These are phyloP conservation scores for Rubia peregrina DNA, from an alignment of 305 asterid genomes.

Conservation along the genomic window DNA sequence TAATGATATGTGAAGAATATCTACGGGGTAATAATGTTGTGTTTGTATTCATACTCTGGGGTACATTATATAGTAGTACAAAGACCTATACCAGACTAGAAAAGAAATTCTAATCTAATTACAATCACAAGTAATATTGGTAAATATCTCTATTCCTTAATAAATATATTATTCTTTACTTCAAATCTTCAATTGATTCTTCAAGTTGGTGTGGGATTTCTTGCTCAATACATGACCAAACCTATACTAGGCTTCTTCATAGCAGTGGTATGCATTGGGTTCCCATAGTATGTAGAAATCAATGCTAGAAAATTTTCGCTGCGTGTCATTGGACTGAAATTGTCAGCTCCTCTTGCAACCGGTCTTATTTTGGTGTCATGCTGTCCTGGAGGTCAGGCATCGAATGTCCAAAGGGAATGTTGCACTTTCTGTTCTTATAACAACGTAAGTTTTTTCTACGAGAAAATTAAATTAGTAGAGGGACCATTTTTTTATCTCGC, in stretches of 20 bases:
- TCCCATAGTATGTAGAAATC: not conserved
- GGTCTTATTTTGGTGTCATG: slow-evolving; percentile 97
- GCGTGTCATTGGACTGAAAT: slow-evolving; percentile 28
- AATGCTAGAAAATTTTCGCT: not conserved
- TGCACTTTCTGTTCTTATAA: slow-evolving; percentile 98
- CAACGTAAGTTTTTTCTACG: slow-evolving; percentile 54
- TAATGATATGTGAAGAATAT: too few relatives aligned
- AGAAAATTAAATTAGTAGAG: not conserved
- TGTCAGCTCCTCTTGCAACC: slow-evolving; percentile 98
- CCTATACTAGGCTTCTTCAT: slow-evolving; percentile 78
- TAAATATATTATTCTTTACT: slow-evolving; percentile 17
- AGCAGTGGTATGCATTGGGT: slow-evolving; percentile 52
- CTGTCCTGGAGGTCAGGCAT: slow-evolving; percentile 99
- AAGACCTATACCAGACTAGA: too few relatives aligned
- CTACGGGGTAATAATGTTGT: too few relatives aligned
- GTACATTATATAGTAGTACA: too few relatives aligned
- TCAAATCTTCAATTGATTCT: slow-evolving; percentile 18
- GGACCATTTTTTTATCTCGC: not conserved
- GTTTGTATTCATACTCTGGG: too few relatives aligned
- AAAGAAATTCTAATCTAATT: too few relatives aligned
- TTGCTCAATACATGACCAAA: slow-evolving; percentile 85
- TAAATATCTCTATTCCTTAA: too few relatives aligned
- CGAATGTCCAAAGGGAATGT: slow-evolving; percentile 94
- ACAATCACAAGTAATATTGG: too few relatives aligned
- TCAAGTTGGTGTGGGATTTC: slow-evolving; percentile 96